Evolutionary conservation across 768 basidiomycete species (phyloP).

Genomic region (Paxillus rubicundulus): DNA sequence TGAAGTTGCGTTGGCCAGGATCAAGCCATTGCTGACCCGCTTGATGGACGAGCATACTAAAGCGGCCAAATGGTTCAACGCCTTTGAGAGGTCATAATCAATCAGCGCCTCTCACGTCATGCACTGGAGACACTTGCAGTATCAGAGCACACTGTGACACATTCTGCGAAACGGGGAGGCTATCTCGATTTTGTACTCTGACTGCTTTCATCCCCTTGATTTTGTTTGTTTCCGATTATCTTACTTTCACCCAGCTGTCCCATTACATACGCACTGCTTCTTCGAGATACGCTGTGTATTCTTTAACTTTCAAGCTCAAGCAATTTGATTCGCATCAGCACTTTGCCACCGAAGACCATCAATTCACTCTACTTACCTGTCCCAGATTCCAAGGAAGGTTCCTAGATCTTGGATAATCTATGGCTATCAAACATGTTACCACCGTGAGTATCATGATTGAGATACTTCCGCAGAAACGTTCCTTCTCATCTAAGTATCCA

Average conservation of each 20-base stretch:
- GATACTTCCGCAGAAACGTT: no score
- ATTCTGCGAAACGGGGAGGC: conserved; percentile 17
- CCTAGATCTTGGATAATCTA: conserved; percentile 8
- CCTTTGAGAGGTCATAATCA: conserved; percentile 9
- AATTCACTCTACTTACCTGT: conserved; percentile 3
- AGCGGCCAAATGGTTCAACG: conserved; percentile 67
- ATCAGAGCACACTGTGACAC: conserved; percentile 16
- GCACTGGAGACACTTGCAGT: conserved; percentile 12
- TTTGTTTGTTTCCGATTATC: conserved; percentile 14
- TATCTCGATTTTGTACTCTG: conserved; percentile 25
- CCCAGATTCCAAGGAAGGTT: conserved; percentile 2
- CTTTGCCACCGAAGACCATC: conserved; percentile 7
- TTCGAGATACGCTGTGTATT: conserved; percentile 19
- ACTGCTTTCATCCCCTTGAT: conserved; percentile 14
- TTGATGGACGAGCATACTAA: conserved; percentile 67
- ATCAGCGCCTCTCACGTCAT: not conserved
- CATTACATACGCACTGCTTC: conserved; percentile 25
- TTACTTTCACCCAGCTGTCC: conserved; percentile 17
- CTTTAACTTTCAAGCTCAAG: conserved; percentile 24
- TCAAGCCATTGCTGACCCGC: conserved; percentile 51
- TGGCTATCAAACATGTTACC: not conserved
- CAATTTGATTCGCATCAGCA: conserved; percentile 11
- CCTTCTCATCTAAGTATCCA: no score
- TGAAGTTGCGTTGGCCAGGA: conserved; percentile 55
- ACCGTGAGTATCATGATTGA: not conserved